Evolutionary conservation across 2,329 filamentous ascomycete genomes (phyloP).

Genomic region (Xenosphaeropsis pyriputrescens): DNA sequence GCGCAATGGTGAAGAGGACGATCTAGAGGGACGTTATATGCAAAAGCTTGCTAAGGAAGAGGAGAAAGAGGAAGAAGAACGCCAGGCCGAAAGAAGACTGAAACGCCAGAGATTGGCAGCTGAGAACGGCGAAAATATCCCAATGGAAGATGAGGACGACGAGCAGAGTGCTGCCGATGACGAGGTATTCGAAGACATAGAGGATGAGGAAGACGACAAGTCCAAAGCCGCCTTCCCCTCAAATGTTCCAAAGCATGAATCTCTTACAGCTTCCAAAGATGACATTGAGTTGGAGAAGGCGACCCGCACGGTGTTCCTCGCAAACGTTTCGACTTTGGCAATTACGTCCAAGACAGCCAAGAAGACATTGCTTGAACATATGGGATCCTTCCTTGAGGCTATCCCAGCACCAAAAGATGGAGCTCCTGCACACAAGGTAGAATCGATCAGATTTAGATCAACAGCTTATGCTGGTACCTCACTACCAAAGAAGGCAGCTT

Average conservation of each 20-base stretch:
- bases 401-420: constrained; percentile 27
- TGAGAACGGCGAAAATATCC: constrained; percentile 19
- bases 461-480: constrained; percentile 65
- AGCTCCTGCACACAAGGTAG: constrained; percentile 52
- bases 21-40: constrained; percentile 58
- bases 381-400: constrained; percentile 57
- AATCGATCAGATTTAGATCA: constrained; percentile 89
- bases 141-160: constrained; percentile 17
- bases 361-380: constrained; percentile 62
- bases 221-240: constrained; percentile 24
- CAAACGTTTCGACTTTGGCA: constrained; percentile 74
- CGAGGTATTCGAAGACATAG: constrained; percentile 11
- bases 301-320: constrained; percentile 78
- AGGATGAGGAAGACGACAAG: constrained; percentile 15
- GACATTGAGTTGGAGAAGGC: constrained; percentile 66
- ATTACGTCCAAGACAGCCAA: constrained; percentile 72
- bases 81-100: constrained; percentile 22
- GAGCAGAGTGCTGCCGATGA: constrained; percentile 13
- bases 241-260: constrained; percentile 35
- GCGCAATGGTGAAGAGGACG: constrained; percentile 46
- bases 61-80: constrained; percentile 34
- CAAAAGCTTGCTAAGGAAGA: constrained; percentile 45
- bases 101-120: constrained; percentile 36
- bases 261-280: constrained; percentile 35
- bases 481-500: constrained; percentile 88